Percentiles rank a stretch among this genome's conserved stretches.
Evolutionary conservation across 345 rosid genomes (phyloP).

Genomic region (Corymbia maculata): DNA sequence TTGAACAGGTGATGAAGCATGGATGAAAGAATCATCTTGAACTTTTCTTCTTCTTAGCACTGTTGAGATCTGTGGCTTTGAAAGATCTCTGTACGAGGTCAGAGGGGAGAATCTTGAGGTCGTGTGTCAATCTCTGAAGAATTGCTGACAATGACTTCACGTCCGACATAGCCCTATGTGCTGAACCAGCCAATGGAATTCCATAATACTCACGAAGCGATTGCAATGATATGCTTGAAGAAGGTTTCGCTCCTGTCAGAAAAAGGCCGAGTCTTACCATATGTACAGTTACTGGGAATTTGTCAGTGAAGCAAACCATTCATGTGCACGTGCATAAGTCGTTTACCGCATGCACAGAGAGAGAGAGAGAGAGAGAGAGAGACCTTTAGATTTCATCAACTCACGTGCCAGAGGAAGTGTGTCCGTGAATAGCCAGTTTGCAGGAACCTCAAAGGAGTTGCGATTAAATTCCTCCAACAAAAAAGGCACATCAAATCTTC

Average conservation of each 20-base stretch:
- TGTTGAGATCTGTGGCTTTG: constrained; percentile 24
- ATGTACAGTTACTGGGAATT: background rate
- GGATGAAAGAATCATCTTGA: constrained; percentile 1
- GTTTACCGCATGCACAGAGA: background rate
- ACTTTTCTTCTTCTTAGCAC: constrained; percentile 33
- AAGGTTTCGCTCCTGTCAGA: constrained; percentile 20
- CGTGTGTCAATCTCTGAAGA: constrained; percentile 58
- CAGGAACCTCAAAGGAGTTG: constrained; percentile 53
- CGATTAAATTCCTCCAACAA: constrained; percentile 62
- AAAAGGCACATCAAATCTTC: constrained; percentile 69
- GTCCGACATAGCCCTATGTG: constrained; percentile 89
- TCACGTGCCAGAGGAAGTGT: constrained; percentile 64
- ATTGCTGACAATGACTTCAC: constrained; percentile 47
- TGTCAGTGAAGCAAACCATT: background rate
- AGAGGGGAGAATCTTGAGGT: constrained; percentile 40
- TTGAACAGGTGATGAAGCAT: background rate
- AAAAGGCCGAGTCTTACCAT: background rate
- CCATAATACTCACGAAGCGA: constrained; percentile 32
- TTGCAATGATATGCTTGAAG: constrained; percentile 27
- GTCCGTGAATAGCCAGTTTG: constrained; percentile 61
- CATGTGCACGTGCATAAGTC: background rate
- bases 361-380: background rate
- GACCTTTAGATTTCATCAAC: constrained; percentile 53
- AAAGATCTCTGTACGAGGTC: constrained; percentile 39
- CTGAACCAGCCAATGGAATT: constrained; percentile 38